phyloP scores from a whole-genome alignment of 2,329 filamentous ascomycete species.

The Cladosporium sphaerospermum region DNA sequence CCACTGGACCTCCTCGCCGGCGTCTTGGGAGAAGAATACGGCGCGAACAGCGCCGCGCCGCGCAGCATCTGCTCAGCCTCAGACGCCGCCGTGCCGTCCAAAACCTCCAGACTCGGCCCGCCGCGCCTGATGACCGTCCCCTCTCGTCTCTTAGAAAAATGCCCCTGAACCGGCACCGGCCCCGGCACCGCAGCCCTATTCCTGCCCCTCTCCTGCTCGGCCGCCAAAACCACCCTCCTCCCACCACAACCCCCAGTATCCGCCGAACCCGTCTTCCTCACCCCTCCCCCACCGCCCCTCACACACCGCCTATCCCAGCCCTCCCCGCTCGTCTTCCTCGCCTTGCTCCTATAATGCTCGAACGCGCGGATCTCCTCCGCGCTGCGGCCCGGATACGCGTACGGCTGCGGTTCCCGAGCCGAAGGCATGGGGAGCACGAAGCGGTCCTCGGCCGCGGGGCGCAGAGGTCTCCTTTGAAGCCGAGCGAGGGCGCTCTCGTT shows the following conservation, averaged over 20 bases:
- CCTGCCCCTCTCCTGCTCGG: slow-evolving; percentile 12
- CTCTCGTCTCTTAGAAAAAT: not conserved
- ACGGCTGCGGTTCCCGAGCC: slow-evolving; percentile 30
- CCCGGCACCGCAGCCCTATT: slow-evolving; percentile 7
- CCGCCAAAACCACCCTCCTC: not conserved
- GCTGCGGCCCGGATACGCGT: slow-evolving; percentile 24
- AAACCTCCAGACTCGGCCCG: not conserved
- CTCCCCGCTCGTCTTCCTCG: slow-evolving; percentile 22
- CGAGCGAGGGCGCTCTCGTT: not conserved
- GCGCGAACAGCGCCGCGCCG: slow-evolving; percentile 3
- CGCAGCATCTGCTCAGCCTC: not conserved
- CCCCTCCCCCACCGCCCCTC: slow-evolving; percentile 7
- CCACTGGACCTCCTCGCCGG: not conserved
- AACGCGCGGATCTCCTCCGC: slow-evolving; percentile 26
- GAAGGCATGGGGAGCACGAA: slow-evolving; percentile 32
- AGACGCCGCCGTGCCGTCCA: not conserved
- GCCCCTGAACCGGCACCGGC: not conserved
- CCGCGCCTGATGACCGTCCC: slow-evolving; percentile 3
- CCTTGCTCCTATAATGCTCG: slow-evolving; percentile 26
- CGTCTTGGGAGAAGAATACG: slow-evolving; percentile 8
- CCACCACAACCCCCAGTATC: not conserved
- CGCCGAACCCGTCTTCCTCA: not conserved
- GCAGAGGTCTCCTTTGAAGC: too few species aligned
- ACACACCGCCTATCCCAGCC: slow-evolving; percentile 21
- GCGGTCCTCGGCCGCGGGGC: slow-evolving; percentile 18